Percentiles rank a stretch among this genome's conserved stretches.
phyloP scores from a whole-genome alignment of 495 filamentous ascomycete species.

The Platismatia glauca region DNA sequence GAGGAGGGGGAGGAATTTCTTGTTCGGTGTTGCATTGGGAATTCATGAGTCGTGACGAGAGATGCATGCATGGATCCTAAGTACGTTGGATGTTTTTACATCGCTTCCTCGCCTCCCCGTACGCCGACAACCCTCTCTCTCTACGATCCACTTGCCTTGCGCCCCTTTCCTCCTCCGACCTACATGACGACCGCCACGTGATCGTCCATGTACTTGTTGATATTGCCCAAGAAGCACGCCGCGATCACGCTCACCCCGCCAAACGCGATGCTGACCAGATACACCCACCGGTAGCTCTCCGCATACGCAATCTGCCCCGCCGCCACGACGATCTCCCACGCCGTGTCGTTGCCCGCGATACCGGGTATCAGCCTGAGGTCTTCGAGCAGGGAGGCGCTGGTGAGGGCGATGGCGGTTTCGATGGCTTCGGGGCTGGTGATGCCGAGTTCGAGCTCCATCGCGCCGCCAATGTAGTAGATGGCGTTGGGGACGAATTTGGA shows the following conservation, averaged over 20 bases:
- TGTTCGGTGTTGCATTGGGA: no score
- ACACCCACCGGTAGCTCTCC: constrained; percentile 57
- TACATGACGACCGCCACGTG: constrained; percentile 56
- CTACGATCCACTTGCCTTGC: not conserved
- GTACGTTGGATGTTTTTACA: no score
- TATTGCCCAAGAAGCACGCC: constrained; percentile 54
- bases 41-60: not conserved
- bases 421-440: constrained; percentile 42
- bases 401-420: constrained; percentile 47
- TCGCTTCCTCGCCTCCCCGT: not conserved
- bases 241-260: constrained; percentile 54
- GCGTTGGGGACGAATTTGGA: constrained; percentile 52
- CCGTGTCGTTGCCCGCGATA: constrained; percentile 43
- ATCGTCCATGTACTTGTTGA: constrained; percentile 58
- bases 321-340: constrained; percentile 48
- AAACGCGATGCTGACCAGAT: constrained; percentile 60
- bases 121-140: not conserved
- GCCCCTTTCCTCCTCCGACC: not conserved
- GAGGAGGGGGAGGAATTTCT: no score
- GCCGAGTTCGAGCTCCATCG: constrained; percentile 42
- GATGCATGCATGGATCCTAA: no score
- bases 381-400: constrained; percentile 45
- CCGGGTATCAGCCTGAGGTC: constrained; percentile 48
- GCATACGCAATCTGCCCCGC: constrained; percentile 57
- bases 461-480: constrained; percentile 42